Base-by-base conservation (phyloP, 192 early-diverging fungal species). In the Neocallimastix lanati region DNA sequence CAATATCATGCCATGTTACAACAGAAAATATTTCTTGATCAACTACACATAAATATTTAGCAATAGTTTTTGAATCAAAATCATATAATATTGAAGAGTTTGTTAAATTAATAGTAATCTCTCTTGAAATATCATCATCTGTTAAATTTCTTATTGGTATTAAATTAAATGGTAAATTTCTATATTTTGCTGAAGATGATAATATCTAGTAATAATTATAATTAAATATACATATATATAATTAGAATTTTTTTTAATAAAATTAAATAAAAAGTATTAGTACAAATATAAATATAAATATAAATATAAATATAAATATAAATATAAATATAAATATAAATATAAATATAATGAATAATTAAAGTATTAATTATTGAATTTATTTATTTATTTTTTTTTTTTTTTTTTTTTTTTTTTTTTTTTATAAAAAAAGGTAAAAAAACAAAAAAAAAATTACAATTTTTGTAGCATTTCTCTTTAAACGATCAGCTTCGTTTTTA, bases 31-130 rank as follows among this genome's bases (percentile, higher is more conserved):
- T 77, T 27, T 38, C 76, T 67, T 29, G 77, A 35, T 84, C 85
- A 21, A 80, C 82, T 25, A 78, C 77, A 33, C 80, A 82, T 12
- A 86, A 38, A 50, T 90, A 90, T 77, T 85, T 80, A 28, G 90
- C 90, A 16, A 91, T 79, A 50, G 87, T 83, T 12, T 84, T 78
- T 11, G 87, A 80, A 12, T 87, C 85, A 76, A 87, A 81, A 16
- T 86, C 79, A 9, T 83, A 78, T 67, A 87, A 83, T 14, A 85
- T 81, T 7, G 85, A 83, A 12, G 36, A 29, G 4, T 77, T 12
- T 0, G 14, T 30, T 40, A 86, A 76, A n/a, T 85, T 82, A 13
- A 82, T 82, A 11, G 78, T 77, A 0, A 77, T 80, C 6, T 81
- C 85, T n/a, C 25, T 67, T n/a, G 50, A 21, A 67, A 67, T 3